Evolutionary conservation across 768 basidiomycete genomes (phyloP).

Genomic region (Hygrocybe punicea): DNA sequence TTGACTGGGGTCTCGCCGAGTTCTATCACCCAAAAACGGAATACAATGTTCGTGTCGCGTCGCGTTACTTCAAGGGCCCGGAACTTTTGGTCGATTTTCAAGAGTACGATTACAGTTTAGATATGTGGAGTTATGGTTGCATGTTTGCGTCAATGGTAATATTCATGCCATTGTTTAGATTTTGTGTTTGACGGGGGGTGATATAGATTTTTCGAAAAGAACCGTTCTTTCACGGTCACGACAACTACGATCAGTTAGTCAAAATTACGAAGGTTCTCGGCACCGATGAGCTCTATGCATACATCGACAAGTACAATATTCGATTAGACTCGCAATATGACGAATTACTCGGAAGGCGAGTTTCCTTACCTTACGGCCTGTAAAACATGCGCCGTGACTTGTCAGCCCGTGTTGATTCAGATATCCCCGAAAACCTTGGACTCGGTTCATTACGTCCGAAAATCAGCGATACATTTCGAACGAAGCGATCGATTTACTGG

Average conservation of each 20-base stretch:
- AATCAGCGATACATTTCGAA: constrained; percentile 96
- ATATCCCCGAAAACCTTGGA: constrained; percentile 94
- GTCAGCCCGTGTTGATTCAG: constrained; percentile 33
- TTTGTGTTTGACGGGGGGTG: constrained; percentile 8
- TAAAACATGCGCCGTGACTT: neutral
- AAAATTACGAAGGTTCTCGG: constrained; percentile 98
- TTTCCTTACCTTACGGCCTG: neutral
- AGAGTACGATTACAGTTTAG: constrained; percentile 95
- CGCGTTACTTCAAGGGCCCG: constrained; percentile 96
- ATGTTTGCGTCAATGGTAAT: constrained; percentile 98
- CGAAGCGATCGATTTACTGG: constrained; percentile 93
- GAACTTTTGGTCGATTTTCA: constrained; percentile 97
- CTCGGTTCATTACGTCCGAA: constrained; percentile 90
- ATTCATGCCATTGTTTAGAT: neutral
- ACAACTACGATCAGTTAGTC: constrained; percentile 97
- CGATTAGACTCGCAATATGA: constrained; percentile 95
- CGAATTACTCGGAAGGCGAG: constrained; percentile 82
- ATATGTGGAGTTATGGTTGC: constrained; percentile 99
- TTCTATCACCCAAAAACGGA: constrained; percentile 98
- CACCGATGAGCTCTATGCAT: constrained; percentile 90
- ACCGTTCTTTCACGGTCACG: constrained; percentile 98
- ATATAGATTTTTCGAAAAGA: constrained; percentile 95
- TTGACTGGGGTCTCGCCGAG: constrained; percentile 98
- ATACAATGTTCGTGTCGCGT: constrained; percentile 97
- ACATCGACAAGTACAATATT: constrained; percentile 94